Conservation (phyloP, 2,329 filamentous ascomycete genomes). For the Fusarium stilboides region DNA sequence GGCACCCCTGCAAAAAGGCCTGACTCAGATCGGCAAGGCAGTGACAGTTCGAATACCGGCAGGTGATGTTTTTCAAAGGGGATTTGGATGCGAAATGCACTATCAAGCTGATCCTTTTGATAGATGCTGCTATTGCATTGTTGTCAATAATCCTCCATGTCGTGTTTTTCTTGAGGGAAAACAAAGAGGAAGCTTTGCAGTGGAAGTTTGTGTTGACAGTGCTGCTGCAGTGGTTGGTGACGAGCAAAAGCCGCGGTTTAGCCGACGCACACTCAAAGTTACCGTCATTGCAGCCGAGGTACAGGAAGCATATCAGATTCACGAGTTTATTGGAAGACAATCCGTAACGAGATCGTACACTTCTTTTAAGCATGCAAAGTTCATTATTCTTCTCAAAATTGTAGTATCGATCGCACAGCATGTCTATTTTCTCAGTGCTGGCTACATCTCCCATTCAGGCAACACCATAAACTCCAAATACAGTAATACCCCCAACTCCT, state of each 20-base stretch:
- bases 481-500: constrained; percentile 3
- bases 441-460: background rate
- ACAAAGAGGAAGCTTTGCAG: background rate
- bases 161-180: background rate
- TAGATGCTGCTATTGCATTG: background rate
- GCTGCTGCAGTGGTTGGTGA: constrained; percentile 25
- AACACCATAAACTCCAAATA: constrained; percentile 1
- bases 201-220: background rate
- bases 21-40: constrained; percentile 45
- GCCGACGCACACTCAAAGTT: background rate
- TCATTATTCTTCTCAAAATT: background rate
- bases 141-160: background rate
- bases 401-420: background rate
- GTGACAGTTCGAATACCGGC: constrained; percentile 48
- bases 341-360: too few relatives aligned
- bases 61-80: constrained; percentile 30
- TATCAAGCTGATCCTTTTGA: background rate
- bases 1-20: constrained; percentile 10
- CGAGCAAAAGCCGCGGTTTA: constrained; percentile 27
- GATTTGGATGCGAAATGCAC: background rate
- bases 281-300: background rate
- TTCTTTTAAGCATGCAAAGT: too few relatives aligned
- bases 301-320: too few relatives aligned
- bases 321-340: too few relatives aligned
- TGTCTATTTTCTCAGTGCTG: background rate